These are phyloP conservation scores for Fusarium redolens DNA, from an alignment of 2,329 filamentous ascomycete species.

Conservation along the genomic window DNA sequence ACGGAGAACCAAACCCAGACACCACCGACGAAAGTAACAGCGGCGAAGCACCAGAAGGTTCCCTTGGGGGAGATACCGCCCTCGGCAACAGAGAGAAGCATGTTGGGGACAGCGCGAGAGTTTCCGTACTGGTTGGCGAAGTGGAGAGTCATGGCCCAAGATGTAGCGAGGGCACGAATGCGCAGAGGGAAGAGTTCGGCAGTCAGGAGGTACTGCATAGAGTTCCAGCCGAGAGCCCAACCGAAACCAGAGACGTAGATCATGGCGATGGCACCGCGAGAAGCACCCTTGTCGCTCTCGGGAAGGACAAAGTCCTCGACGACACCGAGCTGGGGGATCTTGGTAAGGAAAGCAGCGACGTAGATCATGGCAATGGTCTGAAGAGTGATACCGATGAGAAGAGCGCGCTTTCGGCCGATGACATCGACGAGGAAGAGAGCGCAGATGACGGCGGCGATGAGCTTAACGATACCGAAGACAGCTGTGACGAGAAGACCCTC, in stretches of 20 bases:
- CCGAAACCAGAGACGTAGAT: slow-evolving; percentile 77
- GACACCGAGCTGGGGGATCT: slow-evolving; percentile 68
- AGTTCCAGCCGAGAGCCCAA: slow-evolving; percentile 80
- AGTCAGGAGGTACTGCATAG: slow-evolving; percentile 82
- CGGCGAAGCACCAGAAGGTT: slow-evolving; percentile 82
- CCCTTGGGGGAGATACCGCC: slow-evolving; percentile 69
- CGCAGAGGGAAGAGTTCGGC: slow-evolving; percentile 82
- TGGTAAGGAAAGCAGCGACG: slow-evolving; percentile 69
- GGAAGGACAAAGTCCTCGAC: slow-evolving; percentile 62
- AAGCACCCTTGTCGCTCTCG: slow-evolving; percentile 62
- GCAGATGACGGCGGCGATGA: slow-evolving; percentile 73
- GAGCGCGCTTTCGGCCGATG: slow-evolving; percentile 77
- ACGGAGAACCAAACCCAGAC: slow-evolving; percentile 78
- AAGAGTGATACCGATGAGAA: slow-evolving; percentile 69
- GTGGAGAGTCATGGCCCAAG: slow-evolving; percentile 80
- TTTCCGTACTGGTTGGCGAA: slow-evolving; percentile 85
- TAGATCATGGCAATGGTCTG: slow-evolving; percentile 72
- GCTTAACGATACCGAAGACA: slow-evolving; percentile 81
- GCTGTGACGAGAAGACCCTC: slow-evolving; percentile 79
- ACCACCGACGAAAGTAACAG: slow-evolving; percentile 74
- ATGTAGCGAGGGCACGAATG: slow-evolving; percentile 76
- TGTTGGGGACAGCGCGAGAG: slow-evolving; percentile 77
- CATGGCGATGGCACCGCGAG: slow-evolving; percentile 76
- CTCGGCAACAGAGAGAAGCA: slow-evolving; percentile 66
- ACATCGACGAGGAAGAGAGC: slow-evolving; percentile 84